Base-by-base conservation (phyloP, 805 yeast genomes). In the Saturnispora saitoi region DNA sequence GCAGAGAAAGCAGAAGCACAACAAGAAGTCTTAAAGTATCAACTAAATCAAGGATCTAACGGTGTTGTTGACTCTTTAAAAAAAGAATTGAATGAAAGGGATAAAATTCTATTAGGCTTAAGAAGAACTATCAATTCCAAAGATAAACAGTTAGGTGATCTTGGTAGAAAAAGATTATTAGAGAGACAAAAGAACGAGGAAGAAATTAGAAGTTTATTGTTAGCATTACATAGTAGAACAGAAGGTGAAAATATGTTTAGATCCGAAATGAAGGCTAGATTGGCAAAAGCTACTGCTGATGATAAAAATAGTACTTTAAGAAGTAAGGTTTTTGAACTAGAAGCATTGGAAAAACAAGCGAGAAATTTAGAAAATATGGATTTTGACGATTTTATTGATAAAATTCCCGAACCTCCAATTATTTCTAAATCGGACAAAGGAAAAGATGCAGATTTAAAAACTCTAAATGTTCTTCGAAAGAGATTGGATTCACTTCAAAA, bases 341-440 rank as follows among this genome's bases (percentile, higher is more conserved):
- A 52, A 36, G 43, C 30, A n/a, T 72, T 90, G 47, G 95, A 86
- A 60, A 76, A 77, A 43, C 86, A 86, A 69, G 96, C 96, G 0
- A 70, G 95, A 51, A 86, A 84, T 58, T 71, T 91, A 50, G 97
- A 91, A 62, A 82, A 80, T 77, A 83, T 86, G 19, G 93, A 88
- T 55, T 89, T 87, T 58, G 82, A 77, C 26, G 86, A 80, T 12
- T 54, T 57, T 17, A 39, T 49, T n/a, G 54, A 50, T 11, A 50
- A 49, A 30, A 49, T 54, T 8, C 55, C 55, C 1, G 55, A 46
- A 15, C 42, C 54, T 2, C 46, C 48, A 28, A 40, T 38, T 9
- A 34, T 44, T 32, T 17, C 19, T 19, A 17, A 26, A 19, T 38
- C 37, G 5, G 43, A 29, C 15, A 43, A 48, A 41, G 71, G 11